Conservation (phyloP, 2,329 filamentous ascomycete species). For the Penicillium fuscoglaucum region DNA sequence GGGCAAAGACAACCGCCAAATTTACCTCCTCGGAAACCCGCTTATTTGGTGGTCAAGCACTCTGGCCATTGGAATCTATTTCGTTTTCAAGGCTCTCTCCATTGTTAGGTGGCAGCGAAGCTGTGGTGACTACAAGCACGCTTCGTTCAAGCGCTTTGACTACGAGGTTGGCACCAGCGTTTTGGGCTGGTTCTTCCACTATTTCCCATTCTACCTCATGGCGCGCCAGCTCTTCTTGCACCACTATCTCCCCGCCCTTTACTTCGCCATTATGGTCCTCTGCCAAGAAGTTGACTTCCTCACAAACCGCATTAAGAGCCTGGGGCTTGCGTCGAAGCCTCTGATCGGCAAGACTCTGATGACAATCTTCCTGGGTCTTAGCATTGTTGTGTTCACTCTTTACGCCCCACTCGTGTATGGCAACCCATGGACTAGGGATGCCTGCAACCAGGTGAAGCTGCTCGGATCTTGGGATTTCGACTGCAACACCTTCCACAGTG, state of each 20-base stretch:
- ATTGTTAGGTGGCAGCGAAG: conserved; percentile 92
- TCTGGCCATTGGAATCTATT: conserved; percentile 72
- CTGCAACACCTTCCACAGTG: conserved; percentile 87
- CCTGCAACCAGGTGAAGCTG: conserved; percentile 85
- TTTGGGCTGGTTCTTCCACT: conserved; percentile 94
- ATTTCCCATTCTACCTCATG: conserved; percentile 99
- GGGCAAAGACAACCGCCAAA: conserved; percentile 89
- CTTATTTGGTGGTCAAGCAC: conserved; percentile 93
- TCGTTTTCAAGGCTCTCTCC: conserved; percentile 81
- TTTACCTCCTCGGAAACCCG: conserved; percentile 94
- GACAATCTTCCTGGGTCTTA: conserved; percentile 70
- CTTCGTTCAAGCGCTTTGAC: conserved; percentile 92
- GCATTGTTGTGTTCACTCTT: conserved; percentile 75
- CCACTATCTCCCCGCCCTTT: conserved; percentile 96
- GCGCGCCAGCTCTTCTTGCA: conserved; percentile 96
- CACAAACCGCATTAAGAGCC: conserved; percentile 67
- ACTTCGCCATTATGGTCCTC: conserved; percentile 87
- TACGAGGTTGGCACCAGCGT: conserved; percentile 91
- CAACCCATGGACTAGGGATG: conserved; percentile 85
- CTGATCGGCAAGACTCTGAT: conserved; percentile 73
- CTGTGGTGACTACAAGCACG: conserved; percentile 78
- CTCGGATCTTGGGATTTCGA: conserved; percentile 95
- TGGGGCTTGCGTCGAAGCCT: conserved; percentile 69
- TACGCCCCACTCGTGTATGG: conserved; percentile 90
- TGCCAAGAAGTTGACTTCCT: conserved; percentile 88